Conservation (phyloP, 768 basidiomycete species). For the Tylopilus felleus region DNA sequence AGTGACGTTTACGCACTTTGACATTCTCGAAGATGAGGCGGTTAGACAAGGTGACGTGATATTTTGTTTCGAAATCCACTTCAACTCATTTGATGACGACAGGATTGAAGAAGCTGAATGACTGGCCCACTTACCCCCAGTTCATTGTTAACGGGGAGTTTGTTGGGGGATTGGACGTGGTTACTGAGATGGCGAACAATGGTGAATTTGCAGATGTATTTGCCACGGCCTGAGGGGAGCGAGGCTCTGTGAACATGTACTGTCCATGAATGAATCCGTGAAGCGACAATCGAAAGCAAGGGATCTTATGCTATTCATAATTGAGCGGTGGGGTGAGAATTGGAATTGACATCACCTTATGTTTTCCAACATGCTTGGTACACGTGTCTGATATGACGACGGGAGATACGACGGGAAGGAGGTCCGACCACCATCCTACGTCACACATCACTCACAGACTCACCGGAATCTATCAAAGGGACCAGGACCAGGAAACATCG, state of each 20-base stretch:
- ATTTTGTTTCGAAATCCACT: neutral
- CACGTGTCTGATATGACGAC: constrained; percentile 6
- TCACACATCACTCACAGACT: neutral
- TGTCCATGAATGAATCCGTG: constrained; percentile 1
- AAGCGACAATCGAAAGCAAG: neutral
- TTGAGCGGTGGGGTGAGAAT: neutral
- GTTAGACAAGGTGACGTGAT: constrained; percentile 67
- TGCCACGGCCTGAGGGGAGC: neutral
- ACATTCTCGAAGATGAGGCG: constrained; percentile 78
- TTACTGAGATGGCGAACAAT: constrained; percentile 80
- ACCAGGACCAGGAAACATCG: neutral
- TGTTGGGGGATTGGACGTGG: constrained; percentile 92
- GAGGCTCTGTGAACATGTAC: neutral
- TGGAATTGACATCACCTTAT: neutral
- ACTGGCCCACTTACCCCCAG: constrained; percentile 91
- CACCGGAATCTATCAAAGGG: neutral
- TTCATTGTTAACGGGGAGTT: constrained; percentile 87
- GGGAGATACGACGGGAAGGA: neutral
- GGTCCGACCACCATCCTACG: neutral
- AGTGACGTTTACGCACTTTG: constrained; percentile 71
- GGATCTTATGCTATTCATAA: neutral
- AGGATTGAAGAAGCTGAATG: constrained; percentile 75
- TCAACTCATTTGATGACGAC: constrained; percentile 6
- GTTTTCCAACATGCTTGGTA: constrained; percentile 4
- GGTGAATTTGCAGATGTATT: constrained; percentile 67